Evolutionary conservation across 331 rosid species (phyloP).

Genomic region (Acacia pycnantha): DNA sequence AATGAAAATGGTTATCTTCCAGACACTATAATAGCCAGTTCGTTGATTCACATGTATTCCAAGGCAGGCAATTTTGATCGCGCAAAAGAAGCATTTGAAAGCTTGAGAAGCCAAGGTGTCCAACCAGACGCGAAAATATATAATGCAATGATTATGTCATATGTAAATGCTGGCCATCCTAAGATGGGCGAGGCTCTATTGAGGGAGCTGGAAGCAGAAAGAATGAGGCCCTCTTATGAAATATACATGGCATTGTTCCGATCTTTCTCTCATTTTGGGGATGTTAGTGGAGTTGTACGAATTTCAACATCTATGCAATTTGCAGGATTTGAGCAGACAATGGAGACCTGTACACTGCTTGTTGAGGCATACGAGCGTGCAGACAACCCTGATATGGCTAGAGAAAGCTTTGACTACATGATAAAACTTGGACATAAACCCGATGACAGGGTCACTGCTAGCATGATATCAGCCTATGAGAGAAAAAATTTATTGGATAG

Average conservation of each 20-base stretch:
- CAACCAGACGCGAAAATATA: constrained; percentile 61
- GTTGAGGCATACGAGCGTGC: constrained; percentile 59
- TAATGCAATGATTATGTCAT: constrained; percentile 71
- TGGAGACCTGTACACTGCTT: constrained; percentile 67
- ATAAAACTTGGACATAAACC: constrained; percentile 60
- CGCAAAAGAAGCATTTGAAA: constrained; percentile 63
- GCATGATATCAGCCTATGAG: constrained; percentile 79
- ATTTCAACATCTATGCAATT: constrained; percentile 57
- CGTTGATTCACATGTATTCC: constrained; percentile 78
- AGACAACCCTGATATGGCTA: constrained; percentile 57
- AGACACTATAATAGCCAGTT: constrained; percentile 57
- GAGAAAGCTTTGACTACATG: constrained; percentile 63
- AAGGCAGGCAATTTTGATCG: constrained; percentile 66
- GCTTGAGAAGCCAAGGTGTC: constrained; percentile 65
- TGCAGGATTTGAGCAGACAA: constrained; percentile 55
- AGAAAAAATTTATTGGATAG: constrained; percentile 59
- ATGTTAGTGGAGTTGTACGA: constrained; percentile 44
- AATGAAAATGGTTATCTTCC: constrained; percentile 53
- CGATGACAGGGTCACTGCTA: constrained; percentile 80
- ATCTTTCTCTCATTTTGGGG: constrained; percentile 51
- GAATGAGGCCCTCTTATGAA: constrained; percentile 56
- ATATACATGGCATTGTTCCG: constrained; percentile 71
- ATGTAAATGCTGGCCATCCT: constrained; percentile 61
- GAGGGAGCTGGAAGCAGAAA: constrained; percentile 71
- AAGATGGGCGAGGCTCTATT: constrained; percentile 42